Evolutionary conservation across 352 stramenopile species (phyloP).

Genomic region (Halophytophthora batemanensis): DNA sequence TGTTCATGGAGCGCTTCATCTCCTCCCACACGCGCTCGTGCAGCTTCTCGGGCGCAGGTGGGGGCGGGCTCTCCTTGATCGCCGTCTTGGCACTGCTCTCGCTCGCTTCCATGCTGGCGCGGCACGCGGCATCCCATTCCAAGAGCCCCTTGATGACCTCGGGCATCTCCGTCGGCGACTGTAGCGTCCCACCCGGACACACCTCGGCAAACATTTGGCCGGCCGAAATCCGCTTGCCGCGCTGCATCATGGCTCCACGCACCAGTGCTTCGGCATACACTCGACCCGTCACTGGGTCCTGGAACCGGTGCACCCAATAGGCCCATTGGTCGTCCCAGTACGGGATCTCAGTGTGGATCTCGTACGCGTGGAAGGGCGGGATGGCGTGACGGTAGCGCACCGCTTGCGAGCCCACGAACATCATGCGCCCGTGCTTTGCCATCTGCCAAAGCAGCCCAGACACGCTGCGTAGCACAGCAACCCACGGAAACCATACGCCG

Average conservation of each 20-base stretch:
- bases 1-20: conserved; percentile 43
- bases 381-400: conserved; percentile 65
- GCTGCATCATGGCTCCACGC: conserved; percentile 58
- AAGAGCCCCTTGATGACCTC: conserved; percentile 49
- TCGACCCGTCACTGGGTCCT: conserved; percentile 56
- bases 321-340: conserved; percentile 79
- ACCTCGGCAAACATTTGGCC: conserved; percentile 53
- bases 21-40: conserved; percentile 27
- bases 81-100: conserved; percentile 29
- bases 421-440: conserved; percentile 58
- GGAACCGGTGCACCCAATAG: conserved; percentile 62
- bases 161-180: conserved; percentile 40
- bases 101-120: conserved; percentile 31
- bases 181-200: conserved; percentile 46
- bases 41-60: conserved; percentile 16
- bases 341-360: conserved; percentile 66
- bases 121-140: conserved; percentile 47
- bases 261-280: conserved; percentile 63
- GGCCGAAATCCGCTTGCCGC: conserved; percentile 45
- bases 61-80: background rate
- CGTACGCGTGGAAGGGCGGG: conserved; percentile 44
- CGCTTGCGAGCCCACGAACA: conserved; percentile 67
- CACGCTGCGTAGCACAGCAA: conserved; percentile 37
- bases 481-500: no score
- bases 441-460: no score